These are phyloP conservation scores for Ramaria sp. DNA, from an alignment of 768 basidiomycete genomes.

Conservation along the genomic window DNA sequence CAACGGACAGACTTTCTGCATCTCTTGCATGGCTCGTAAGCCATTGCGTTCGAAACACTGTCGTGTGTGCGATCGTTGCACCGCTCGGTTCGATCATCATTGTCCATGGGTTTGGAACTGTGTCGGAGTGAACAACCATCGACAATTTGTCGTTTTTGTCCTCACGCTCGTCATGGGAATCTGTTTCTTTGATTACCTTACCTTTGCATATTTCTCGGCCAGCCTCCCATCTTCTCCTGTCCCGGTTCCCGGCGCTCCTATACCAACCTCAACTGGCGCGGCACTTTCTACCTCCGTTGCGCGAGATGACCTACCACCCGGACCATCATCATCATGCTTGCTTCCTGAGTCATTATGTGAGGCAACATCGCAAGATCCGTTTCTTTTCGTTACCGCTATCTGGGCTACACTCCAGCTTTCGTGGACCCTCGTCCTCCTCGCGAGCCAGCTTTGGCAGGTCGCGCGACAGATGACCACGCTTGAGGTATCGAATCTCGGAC, in stretches of 20 bases:
- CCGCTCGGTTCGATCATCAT: slow-evolving; percentile 89
- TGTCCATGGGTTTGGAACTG: slow-evolving; percentile 99
- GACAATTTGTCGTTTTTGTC: slow-evolving; percentile 94
- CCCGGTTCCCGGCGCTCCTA: slow-evolving; percentile 9
- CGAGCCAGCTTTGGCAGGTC: slow-evolving; percentile 85
- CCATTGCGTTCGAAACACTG: slow-evolving; percentile 94
- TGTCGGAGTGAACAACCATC: slow-evolving; percentile 89
- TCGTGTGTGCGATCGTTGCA: slow-evolving; percentile 81
- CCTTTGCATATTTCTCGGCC: slow-evolving; percentile 58
- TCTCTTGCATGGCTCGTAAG: slow-evolving; percentile 90
- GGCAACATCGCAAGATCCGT: slow-evolving; percentile 62
- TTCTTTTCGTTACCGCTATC: slow-evolving; percentile 67
- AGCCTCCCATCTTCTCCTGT: slow-evolving; percentile 24
- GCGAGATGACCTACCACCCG: slow-evolving; percentile 15
- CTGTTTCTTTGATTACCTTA: slow-evolving; percentile 69
- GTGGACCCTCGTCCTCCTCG: slow-evolving; percentile 85
- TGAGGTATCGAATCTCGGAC: slow-evolving; percentile 89
- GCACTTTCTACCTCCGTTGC: neutral
- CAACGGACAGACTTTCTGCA: slow-evolving; percentile 95
- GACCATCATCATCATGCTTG: slow-evolving; percentile 49
- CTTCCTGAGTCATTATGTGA: slow-evolving; percentile 61
- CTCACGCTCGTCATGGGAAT: slow-evolving; percentile 76
- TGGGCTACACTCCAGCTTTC: slow-evolving; percentile 94
- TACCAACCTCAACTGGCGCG: neutral
- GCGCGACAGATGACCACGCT: slow-evolving; percentile 91